Percentiles rank a stretch among this genome's conserved stretches.
phyloP scores from a whole-genome alignment of 2,329 filamentous ascomycete genomes.

The Colletotrichum sojae region DNA sequence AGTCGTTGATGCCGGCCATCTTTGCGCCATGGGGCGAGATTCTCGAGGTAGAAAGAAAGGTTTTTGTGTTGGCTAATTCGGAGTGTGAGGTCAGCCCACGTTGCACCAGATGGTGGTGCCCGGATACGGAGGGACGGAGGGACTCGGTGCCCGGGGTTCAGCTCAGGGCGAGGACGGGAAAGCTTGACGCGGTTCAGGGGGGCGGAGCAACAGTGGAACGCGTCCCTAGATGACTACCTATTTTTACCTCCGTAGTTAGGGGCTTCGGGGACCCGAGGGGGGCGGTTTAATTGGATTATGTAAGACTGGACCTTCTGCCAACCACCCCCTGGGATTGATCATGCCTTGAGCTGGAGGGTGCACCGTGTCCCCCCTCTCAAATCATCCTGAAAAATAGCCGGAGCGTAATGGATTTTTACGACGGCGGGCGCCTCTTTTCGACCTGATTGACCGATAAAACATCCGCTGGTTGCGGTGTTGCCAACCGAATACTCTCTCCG shows the following conservation, averaged over 20 bases:
- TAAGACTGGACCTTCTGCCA: conserved; percentile 13
- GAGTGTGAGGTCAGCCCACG: conserved; percentile 22
- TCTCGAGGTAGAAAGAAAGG: neutral
- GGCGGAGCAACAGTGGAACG: conserved; percentile 13
- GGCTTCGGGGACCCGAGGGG: neutral
- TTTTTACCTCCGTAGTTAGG: conserved; percentile 13
- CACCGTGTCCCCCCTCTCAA: conserved; percentile 3
- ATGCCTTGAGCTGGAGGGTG: conserved; percentile 7
- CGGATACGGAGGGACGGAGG: conserved; percentile 13
- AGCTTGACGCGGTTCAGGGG: conserved; percentile 41
- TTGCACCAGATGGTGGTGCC: conserved; percentile 6
- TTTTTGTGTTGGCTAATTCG: neutral
- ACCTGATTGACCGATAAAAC: neutral
- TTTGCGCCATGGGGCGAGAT: conserved; percentile 37
- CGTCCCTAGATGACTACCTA: conserved; percentile 13
- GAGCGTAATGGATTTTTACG: neutral
- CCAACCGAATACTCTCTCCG: neutral
- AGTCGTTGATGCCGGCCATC: conserved; percentile 60
- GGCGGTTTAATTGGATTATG: conserved; percentile 19
- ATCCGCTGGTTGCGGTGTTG: neutral
- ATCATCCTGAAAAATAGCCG: neutral
- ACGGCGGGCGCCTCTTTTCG: neutral
- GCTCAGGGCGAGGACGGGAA: conserved; percentile 5
- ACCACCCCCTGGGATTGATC: conserved; percentile 21
- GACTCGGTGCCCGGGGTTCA: neutral